These are phyloP conservation scores for Alternaria sp. DNA, from an alignment of 2,329 filamentous ascomycete genomes.

Conservation along the genomic window DNA sequence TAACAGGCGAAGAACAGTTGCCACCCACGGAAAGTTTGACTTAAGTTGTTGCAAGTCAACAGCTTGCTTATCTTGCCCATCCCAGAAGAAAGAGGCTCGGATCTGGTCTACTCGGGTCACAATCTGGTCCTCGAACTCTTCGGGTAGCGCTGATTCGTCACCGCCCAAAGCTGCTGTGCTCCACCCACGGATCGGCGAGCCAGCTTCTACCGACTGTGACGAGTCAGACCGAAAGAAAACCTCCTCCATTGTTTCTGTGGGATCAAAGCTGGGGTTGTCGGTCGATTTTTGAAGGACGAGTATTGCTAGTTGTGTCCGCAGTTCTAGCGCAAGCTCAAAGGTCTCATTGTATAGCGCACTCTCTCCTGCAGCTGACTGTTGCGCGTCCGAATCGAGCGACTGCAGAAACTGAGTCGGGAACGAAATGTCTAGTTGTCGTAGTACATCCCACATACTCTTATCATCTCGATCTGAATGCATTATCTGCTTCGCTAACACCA, in stretches of 20 bases:
- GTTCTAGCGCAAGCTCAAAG: conserved; percentile 58
- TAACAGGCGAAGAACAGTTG: conserved; percentile 54
- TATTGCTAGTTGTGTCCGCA: conserved; percentile 63
- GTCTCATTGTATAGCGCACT: conserved; percentile 53
- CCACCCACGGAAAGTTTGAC: conserved; percentile 57
- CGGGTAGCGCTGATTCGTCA: conserved; percentile 45
- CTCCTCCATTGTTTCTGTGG: conserved; percentile 47
- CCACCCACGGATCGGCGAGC: conserved; percentile 42
- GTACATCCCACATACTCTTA: conserved; percentile 35
- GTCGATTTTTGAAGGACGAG: conserved; percentile 47
- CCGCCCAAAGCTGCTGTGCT: conserved; percentile 46
- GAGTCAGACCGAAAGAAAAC: conserved; percentile 49
- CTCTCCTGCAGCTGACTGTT: conserved; percentile 35
- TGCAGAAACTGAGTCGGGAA: conserved; percentile 47
- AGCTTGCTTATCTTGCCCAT: conserved; percentile 38
- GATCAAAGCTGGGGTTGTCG: conserved; percentile 45
- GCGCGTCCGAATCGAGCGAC: conserved; percentile 17
- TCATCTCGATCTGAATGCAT: conserved; percentile 36
- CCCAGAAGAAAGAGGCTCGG: conserved; percentile 37
- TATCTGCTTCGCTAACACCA: conserved; percentile 50
- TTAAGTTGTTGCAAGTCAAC: conserved; percentile 55
- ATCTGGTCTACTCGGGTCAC: conserved; percentile 50
- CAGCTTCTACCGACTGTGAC: conserved; percentile 10
- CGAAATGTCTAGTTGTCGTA: conserved; percentile 40
- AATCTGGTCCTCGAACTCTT: conserved; percentile 44